phyloP scores from a whole-genome alignment of 306 rosid genomes.

The Inga leiocalycina region DNA sequence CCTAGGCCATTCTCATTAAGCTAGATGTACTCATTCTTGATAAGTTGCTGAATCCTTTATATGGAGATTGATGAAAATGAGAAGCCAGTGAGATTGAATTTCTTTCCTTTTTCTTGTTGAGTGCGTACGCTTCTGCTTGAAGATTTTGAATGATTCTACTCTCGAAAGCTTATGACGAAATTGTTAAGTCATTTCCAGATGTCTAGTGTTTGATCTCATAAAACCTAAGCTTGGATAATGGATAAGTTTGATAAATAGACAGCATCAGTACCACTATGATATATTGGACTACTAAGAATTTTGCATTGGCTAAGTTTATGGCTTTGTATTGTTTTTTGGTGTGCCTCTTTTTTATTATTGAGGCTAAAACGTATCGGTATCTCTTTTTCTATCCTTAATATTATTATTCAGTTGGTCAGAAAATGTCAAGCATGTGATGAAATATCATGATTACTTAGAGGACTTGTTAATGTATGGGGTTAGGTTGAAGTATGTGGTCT shows the following conservation, averaged over 20 bases:
- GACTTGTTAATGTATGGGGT: neutral
- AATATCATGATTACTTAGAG: neutral
- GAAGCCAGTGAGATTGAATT: neutral
- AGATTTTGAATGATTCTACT: neutral
- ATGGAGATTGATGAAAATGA: constrained; percentile 16
- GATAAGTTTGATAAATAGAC: no score
- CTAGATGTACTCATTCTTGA: neutral
- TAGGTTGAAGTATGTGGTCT: neutral
- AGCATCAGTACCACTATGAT: no score
- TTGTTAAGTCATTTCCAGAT: neutral
- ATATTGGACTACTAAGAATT: no score
- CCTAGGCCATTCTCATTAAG: neutral
- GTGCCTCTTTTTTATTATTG: no score
- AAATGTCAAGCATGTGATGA: neutral
- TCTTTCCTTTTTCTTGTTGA: neutral
- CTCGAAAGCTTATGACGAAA: constrained; percentile 7
- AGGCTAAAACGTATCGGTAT: no score
- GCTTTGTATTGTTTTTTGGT: no score
- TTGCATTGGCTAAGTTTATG: neutral
- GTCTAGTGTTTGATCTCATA: no score
- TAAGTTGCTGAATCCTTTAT: neutral
- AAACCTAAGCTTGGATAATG: no score
- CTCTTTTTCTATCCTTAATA: neutral
- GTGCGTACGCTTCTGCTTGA: constrained; percentile 18
- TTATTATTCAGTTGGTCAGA: no score